Evolutionary conservation across 805 yeast genomes (phyloP).

Genomic region (Sugiyamaella mastotermitis): DNA sequence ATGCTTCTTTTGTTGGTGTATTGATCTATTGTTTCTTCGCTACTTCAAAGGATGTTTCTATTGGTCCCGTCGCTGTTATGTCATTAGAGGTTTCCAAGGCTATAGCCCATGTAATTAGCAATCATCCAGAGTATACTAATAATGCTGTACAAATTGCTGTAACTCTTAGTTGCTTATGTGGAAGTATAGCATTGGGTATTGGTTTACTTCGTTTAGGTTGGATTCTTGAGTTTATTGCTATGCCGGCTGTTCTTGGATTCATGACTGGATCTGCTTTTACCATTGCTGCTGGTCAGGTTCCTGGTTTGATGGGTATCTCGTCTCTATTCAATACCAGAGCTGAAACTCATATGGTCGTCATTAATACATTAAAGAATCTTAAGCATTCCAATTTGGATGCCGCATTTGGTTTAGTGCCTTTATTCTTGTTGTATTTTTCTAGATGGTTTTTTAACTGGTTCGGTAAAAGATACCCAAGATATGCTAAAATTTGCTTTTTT

Average conservation of each 20-base stretch:
- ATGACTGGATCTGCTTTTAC: constrained; percentile 91
- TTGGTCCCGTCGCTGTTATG: constrained; percentile 98
- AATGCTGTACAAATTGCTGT: constrained; percentile 69
- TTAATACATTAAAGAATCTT: constrained; percentile 65
- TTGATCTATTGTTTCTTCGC: constrained; percentile 86
- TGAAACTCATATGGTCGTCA: constrained; percentile 63
- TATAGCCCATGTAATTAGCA: constrained; percentile 53
- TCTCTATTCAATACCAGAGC: constrained; percentile 64
- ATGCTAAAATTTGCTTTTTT: constrained; percentile 58
- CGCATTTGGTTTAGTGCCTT: constrained; percentile 77
- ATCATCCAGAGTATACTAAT: constrained; percentile 35
- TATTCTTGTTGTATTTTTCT: constrained; percentile 68
- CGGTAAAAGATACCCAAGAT: constrained; percentile 58
- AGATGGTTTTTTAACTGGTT: constrained; percentile 56
- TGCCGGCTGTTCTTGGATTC: constrained; percentile 90
- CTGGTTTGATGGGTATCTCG: constrained; percentile 71
- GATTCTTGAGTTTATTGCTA: constrained; percentile 79
- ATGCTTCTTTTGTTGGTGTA: constrained; percentile 89
- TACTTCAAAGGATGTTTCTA: constrained; percentile 90
- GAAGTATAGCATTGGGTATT: constrained; percentile 74
- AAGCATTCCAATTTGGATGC: constrained; percentile 70
- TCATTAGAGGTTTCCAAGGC: constrained; percentile 78
- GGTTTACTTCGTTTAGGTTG: constrained; percentile 84
- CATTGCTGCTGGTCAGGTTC: constrained; percentile 80
- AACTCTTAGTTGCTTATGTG: constrained; percentile 71